Conservation (phyloP, 2,329 filamentous ascomycete genomes). For the Chalaropsis thielavioides region DNA sequence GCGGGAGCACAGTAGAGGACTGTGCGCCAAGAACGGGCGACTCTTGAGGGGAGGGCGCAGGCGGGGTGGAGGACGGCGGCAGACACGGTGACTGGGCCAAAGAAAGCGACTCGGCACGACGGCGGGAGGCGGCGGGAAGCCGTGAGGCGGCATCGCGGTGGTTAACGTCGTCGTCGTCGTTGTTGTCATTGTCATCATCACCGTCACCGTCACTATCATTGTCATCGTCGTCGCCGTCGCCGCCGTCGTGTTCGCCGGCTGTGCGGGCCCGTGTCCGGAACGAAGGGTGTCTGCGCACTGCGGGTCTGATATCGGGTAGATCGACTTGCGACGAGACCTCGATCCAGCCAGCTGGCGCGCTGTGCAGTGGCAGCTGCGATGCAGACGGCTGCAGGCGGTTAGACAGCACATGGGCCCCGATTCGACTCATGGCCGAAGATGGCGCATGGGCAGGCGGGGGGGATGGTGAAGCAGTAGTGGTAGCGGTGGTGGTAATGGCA, state of each 20-base stretch:
- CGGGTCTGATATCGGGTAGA: constrained; percentile 12
- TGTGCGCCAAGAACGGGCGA: neutral
- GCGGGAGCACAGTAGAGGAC: neutral
- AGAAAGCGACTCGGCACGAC: neutral
- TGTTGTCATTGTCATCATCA: neutral
- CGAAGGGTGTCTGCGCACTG: neutral
- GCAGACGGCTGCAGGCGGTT: constrained; percentile 4
- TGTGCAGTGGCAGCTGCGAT: neutral
- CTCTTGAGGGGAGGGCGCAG: neutral
- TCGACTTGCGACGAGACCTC: constrained; percentile 16
- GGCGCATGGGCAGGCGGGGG: constrained; percentile 4
- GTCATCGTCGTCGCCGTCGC: too few relatives aligned
- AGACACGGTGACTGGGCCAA: neutral
- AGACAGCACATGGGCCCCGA: constrained; percentile 6
- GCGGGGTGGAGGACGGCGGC: neutral
- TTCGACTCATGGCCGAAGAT: constrained; percentile 12
- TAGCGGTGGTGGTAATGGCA: neutral
- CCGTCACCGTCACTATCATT: neutral
- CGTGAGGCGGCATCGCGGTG: neutral
- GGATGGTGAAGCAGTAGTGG: neutral
- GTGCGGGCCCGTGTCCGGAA: neutral
- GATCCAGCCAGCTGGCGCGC: constrained; percentile 14
- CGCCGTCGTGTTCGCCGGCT: neutral
- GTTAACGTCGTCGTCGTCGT: too few relatives aligned
- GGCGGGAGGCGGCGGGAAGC: neutral